Evolutionary conservation across 169 alveolate species (phyloP).

Genomic region (Plasmodium gallinaceum): DNA sequence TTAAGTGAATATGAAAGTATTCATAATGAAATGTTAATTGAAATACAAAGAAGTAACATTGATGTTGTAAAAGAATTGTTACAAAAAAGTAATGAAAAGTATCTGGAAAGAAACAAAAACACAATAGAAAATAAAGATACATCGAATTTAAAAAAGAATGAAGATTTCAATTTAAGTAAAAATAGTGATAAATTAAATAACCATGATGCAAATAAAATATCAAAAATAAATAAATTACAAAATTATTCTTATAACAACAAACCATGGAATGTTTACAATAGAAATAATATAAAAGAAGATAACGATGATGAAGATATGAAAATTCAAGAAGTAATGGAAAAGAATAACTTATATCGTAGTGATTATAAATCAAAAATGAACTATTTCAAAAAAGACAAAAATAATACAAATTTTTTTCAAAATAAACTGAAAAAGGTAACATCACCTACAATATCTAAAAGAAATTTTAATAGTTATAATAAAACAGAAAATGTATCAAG

Average conservation of each 20-base stretch:
- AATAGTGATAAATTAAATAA: slow-evolving; percentile 1
- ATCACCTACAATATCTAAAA: slow-evolving; percentile 7
- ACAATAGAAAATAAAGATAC: neutral
- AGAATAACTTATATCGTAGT: slow-evolving; percentile 23
- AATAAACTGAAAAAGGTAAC: slow-evolving; percentile 25
- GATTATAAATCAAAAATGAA: slow-evolving; percentile 15
- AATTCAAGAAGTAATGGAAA: slow-evolving; percentile 56
- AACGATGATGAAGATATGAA: slow-evolving; percentile 71
- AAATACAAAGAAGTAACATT: slow-evolving; percentile 56
- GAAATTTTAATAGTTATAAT: neutral
- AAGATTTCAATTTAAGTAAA: neutral
- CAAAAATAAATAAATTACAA: neutral
- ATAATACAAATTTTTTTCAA: slow-evolving; percentile 1
- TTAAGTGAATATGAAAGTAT: slow-evolving; percentile 74
- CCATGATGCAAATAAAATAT: slow-evolving; percentile 6
- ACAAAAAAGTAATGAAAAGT: slow-evolving; percentile 34
- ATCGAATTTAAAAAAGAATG: neutral
- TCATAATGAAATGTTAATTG: slow-evolving; percentile 54
- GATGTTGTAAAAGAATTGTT: slow-evolving; percentile 26
- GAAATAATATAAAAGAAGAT: slow-evolving; percentile 28
- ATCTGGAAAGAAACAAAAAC: slow-evolving; percentile 53
- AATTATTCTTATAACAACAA: slow-evolving; percentile 13
- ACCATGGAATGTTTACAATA: slow-evolving; percentile 73
- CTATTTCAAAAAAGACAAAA: slow-evolving; percentile 58
- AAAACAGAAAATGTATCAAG: neutral